Conservation (phyloP, 1,284 basidiomycete species). For the Puccinia novopanici region DNA sequence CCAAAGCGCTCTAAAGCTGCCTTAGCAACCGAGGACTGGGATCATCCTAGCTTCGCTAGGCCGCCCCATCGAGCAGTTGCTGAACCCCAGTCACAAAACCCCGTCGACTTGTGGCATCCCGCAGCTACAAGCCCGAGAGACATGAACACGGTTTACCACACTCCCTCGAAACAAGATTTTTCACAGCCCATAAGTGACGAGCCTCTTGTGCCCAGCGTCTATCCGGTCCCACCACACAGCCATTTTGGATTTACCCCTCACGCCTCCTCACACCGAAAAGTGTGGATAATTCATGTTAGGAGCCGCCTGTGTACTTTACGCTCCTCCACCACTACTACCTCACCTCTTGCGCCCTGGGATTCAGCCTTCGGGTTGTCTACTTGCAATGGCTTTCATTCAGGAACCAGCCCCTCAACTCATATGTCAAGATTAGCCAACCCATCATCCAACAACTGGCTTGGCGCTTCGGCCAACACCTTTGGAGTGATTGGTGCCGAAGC, state of each 20-base stretch:
- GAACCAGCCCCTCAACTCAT: not conserved
- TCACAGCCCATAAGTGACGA: not conserved
- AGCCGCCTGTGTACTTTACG: conserved; percentile 19
- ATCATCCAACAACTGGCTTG: not conserved
- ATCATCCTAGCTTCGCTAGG: conserved; percentile 44
- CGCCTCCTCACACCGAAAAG: too few relatives aligned
- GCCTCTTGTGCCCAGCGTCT: conserved; percentile 26
- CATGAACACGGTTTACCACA: not conserved
- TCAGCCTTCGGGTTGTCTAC: not conserved
- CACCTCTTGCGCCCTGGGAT: not conserved
- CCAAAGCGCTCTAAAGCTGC: conserved; percentile 40
- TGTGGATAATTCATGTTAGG: too few relatives aligned
- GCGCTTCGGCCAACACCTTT: not conserved
- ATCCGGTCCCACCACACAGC: conserved; percentile 38
- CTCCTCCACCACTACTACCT: not conserved
- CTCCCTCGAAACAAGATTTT: not conserved
- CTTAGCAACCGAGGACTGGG: conserved; percentile 37
- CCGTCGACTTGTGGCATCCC: not conserved
- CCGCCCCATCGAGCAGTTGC: conserved; percentile 32
- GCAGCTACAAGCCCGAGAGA: not conserved
- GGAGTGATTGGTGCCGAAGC: conserved; percentile 38
- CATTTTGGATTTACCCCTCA: too few relatives aligned
- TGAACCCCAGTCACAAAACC: not conserved
- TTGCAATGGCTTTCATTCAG: not conserved
- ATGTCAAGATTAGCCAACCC: not conserved